phyloP scores from a whole-genome alignment of 202 grass and related monocot genomes.

The Carex arenaria region DNA sequence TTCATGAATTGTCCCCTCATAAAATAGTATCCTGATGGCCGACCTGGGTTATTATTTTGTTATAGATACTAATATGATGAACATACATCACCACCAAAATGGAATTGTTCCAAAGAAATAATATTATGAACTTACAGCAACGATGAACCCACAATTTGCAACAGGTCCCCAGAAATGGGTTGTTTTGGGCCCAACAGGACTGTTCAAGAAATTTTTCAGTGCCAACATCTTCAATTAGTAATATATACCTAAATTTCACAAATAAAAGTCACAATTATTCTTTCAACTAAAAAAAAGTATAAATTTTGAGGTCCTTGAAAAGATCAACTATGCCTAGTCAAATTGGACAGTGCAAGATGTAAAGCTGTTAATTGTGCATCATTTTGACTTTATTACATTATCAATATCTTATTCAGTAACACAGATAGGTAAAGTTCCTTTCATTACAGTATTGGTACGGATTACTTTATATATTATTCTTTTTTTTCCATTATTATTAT shows the following conservation, averaged over 20 bases:
- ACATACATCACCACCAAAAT: not conserved
- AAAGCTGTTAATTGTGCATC: not conserved
- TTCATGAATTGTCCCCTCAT: not conserved
- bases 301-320: not conserved
- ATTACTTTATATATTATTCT: too few species aligned
- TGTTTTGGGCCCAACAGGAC: slow-evolving; percentile 82
- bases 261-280: not conserved
- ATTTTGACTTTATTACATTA: not conserved
- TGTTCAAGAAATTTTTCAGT: slow-evolving; percentile 67
- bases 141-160: slow-evolving; percentile 66
- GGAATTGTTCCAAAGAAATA: not conserved
- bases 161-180: slow-evolving; percentile 84
- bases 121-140: slow-evolving; percentile 46
- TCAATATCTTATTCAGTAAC: not conserved
- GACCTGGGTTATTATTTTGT: not conserved
- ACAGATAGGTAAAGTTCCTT: not conserved
- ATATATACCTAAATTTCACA: slow-evolving; percentile 2
- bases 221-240: slow-evolving; percentile 22
- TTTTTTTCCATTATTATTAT: too few species aligned
- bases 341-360: not conserved
- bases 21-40: not conserved
- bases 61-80: not conserved
- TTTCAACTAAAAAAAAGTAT: not conserved
- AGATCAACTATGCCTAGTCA: too few species aligned
- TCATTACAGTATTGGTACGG: not conserved